Base-by-base conservation (phyloP, 495 filamentous ascomycete species). In the Hypoxylon subgilvum region DNA sequence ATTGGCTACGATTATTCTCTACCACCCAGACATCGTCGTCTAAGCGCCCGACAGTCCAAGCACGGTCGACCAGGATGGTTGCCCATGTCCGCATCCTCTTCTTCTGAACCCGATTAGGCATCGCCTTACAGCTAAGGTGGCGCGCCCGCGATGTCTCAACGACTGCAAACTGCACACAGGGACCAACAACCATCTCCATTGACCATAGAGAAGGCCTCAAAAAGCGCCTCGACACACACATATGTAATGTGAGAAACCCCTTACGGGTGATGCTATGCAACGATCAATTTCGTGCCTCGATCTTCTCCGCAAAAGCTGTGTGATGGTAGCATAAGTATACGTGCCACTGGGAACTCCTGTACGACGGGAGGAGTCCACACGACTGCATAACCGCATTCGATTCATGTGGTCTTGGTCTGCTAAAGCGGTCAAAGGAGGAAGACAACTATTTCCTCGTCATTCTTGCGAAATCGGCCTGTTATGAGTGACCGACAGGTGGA, bases 31-130 rank as follows among this genome's bases (percentile, higher is more conserved):
- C 60, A 57, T 41, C 41, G 47, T 54, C 40, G 54, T 55, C 52
- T 69, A 69, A 69, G 67, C 67, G 67, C 67, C 65, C 56, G 56
- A 31, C 36, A 62, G 57, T 39, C 61, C 59, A 59, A 64, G 61
- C 54, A 64, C 44, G 54, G 50, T 8, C 43, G 54, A 25, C 35
- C 50, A 44, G 25, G 61, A n/a, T n/a, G 58, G 46, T 25, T 19
- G 36, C 48, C 50, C 50, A 50, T 55, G 45, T 58, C 49, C 31
- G 21, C 38, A 43, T 55, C 23, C 43, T 54, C 46, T 25, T 59
- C 34, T 64, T 43, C 17, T 51, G 41, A 53, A 40, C 54, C 61
- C 54, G 54, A 58, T 64, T 48, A 55, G 61, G 61, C 39, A 64
- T 64, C 48, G 61, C 50, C 50, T 35, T 47, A 55, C 36, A 55